phyloP scores from a whole-genome alignment of 1,284 basidiomycete species.

The Grifola frondosa region DNA sequence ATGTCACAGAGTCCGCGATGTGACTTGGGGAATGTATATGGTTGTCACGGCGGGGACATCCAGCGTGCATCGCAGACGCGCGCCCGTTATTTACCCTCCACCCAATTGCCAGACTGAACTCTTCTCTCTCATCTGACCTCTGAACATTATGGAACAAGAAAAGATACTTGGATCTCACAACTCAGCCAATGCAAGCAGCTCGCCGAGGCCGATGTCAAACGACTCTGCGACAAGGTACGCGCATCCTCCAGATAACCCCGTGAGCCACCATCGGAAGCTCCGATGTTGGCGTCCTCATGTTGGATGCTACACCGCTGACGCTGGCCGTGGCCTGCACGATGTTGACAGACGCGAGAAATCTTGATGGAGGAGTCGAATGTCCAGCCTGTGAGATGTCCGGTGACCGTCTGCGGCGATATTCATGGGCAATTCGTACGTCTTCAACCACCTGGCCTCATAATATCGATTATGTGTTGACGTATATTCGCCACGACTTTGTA shows the following conservation, averaged over 20 bases:
- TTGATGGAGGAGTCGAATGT: constrained; percentile 98
- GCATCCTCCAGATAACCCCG: constrained; percentile 29
- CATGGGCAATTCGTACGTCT: constrained; percentile 98
- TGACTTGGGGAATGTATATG: no score
- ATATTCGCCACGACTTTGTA: constrained; percentile 7
- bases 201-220: constrained; percentile 94
- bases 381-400: constrained; percentile 96
- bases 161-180: constrained; percentile 95
- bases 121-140: constrained; percentile 11
- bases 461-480: constrained; percentile 9
- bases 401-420: constrained; percentile 97
- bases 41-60: no score
- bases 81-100: constrained; percentile 27
- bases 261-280: constrained; percentile 28
- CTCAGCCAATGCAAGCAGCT: constrained; percentile 98
- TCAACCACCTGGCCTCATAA: constrained; percentile 20
- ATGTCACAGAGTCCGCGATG: no score
- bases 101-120: constrained; percentile 16
- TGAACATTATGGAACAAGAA: constrained; percentile 70
- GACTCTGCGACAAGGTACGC: constrained; percentile 96
- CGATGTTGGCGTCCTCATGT: no score
- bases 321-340: constrained; percentile 13
- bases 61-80: no score
- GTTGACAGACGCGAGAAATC: constrained; percentile 95
- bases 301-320: constrained; percentile 18